Evolutionary conservation across 352 stramenopile genomes (phyloP).

Genomic region (Globisporangium orthogonon): DNA sequence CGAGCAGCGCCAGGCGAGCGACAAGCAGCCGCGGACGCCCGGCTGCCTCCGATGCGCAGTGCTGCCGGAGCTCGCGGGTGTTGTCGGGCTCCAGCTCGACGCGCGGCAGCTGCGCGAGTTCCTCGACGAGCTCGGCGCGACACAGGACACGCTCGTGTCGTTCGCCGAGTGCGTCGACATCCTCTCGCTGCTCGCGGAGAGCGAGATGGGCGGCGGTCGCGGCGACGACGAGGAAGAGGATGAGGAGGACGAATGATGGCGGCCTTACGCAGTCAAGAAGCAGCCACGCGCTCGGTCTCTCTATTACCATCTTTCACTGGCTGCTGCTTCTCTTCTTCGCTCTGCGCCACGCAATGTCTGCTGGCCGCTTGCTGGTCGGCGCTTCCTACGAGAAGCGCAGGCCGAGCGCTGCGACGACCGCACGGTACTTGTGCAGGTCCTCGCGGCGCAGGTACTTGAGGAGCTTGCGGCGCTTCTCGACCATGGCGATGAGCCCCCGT

Average conservation of each 20-base stretch:
- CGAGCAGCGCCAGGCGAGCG: constrained; percentile 16
- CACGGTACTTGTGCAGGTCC: constrained; percentile 75
- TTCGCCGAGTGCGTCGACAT: constrained; percentile 87
- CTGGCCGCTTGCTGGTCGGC: background rate
- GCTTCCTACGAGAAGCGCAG: constrained; percentile 64
- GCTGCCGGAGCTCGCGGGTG: constrained; percentile 33
- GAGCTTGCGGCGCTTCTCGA: constrained; percentile 81
- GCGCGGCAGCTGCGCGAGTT: constrained; percentile 42
- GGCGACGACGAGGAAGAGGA: constrained; percentile 19
- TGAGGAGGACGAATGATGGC: constrained; percentile 11
- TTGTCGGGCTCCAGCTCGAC: constrained; percentile 32
- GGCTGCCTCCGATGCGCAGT: constrained; percentile 49
- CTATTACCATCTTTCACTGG: background rate
- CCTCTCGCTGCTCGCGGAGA: constrained; percentile 68
- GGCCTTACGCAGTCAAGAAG: background rate
- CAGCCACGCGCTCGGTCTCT: background rate
- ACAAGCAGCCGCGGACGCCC: constrained; percentile 13
- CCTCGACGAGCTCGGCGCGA: constrained; percentile 68
- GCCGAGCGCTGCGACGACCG: constrained; percentile 67
- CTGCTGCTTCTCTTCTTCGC: background rate
- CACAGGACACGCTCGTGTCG: constrained; percentile 56
- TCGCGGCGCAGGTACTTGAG: constrained; percentile 82
- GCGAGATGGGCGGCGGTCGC: constrained; percentile 14
- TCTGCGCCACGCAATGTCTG: too few relatives aligned
- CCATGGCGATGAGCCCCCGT: constrained; percentile 79